Percentiles rank a stretch among this genome's conserved stretches.
Evolutionary conservation across 306 rosid genomes (phyloP).

Genomic region (Sindora glabra): DNA sequence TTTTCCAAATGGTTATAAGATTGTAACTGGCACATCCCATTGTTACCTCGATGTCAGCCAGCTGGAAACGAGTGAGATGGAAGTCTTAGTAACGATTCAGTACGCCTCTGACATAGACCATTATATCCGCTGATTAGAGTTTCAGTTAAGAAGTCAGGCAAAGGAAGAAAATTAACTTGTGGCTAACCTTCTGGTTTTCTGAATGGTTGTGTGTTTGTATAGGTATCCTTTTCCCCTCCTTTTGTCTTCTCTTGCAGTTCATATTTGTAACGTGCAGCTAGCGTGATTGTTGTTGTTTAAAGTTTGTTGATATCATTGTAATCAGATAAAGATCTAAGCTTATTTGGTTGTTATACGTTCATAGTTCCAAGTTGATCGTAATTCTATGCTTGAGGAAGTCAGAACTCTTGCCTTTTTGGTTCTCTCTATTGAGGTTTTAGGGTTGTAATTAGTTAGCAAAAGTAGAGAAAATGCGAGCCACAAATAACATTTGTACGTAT

Average conservation of each 20-base stretch:
- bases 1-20: slow-evolving; percentile 47
- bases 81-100: slow-evolving; percentile 40
- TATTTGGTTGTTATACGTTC: slow-evolving; percentile 44
- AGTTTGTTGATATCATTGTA: slow-evolving; percentile 87
- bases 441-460: too few species aligned
- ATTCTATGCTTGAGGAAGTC: slow-evolving; percentile 22
- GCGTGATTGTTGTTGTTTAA: slow-evolving; percentile 70
- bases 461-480: too few species aligned
- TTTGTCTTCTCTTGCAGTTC: slow-evolving; percentile 36
- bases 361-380: slow-evolving; percentile 32
- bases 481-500: too few species aligned
- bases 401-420: not conserved
- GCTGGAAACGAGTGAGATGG: slow-evolving; percentile 29
- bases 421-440: too few species aligned
- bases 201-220: slow-evolving; percentile 83
- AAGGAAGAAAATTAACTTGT: slow-evolving; percentile 63
- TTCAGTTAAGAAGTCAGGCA: slow-evolving; percentile 39
- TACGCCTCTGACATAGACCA: slow-evolving; percentile 78
- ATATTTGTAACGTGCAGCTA: slow-evolving; percentile 74
- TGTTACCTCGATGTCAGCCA: slow-evolving; percentile 27
- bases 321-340: slow-evolving; percentile 49
- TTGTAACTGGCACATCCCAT: slow-evolving; percentile 54
- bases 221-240: slow-evolving; percentile 54
- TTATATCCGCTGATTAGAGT: slow-evolving; percentile 59
- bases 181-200: slow-evolving; percentile 74